phyloP scores from a whole-genome alignment of 352 stramenopile genomes.

The Pythium diclinum region DNA sequence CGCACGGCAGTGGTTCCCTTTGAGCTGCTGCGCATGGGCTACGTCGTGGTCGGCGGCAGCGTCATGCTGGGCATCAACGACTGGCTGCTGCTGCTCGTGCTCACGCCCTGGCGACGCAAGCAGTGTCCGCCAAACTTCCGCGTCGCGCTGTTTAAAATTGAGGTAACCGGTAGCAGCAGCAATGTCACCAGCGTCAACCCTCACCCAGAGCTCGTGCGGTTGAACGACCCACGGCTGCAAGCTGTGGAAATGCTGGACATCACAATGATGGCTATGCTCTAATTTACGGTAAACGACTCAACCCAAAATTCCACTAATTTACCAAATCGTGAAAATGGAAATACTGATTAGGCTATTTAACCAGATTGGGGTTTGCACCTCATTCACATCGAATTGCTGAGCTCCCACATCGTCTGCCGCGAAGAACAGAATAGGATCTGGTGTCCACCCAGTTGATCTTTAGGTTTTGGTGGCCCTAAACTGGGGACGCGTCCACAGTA shows the following conservation, averaged over 20 bases:
- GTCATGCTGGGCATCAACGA: conserved; percentile 18
- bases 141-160: conserved; percentile 30
- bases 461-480: too few relatives aligned
- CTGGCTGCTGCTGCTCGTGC: conserved; percentile 25
- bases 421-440: too few relatives aligned
- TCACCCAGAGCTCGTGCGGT: conserved; percentile 27
- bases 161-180: background rate
- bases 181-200: conserved; percentile 1
- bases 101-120: conserved; percentile 18
- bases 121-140: conserved; percentile 28
- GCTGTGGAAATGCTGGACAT: conserved; percentile 25
- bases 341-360: background rate
- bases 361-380: too few relatives aligned
- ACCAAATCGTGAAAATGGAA: too few relatives aligned
- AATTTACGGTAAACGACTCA: background rate
- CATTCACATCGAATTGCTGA: too few relatives aligned
- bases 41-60: conserved; percentile 11
- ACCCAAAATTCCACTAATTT: too few relatives aligned
- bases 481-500: too few relatives aligned
- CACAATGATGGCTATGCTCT: background rate
- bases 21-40: conserved; percentile 18
- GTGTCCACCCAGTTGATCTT: too few relatives aligned
- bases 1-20: background rate
- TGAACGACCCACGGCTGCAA: conserved; percentile 33
- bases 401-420: too few relatives aligned